Evolutionary conservation across 257 asterid species (phyloP).

Genomic region (Solanum tarapatanum): DNA sequence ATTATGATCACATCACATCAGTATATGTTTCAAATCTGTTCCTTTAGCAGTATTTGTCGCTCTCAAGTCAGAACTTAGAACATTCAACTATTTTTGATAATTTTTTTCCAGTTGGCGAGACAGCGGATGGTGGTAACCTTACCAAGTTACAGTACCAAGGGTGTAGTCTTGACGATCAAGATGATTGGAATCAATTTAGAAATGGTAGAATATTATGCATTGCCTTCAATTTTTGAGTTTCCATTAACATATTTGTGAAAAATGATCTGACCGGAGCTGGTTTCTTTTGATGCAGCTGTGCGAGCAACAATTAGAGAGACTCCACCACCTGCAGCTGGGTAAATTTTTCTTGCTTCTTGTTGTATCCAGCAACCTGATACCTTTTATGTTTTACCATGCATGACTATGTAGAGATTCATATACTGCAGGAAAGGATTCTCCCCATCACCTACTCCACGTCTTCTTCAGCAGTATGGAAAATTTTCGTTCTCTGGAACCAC

Average conservation of each 20-base stretch:
- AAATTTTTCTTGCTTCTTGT: conserved; percentile 6
- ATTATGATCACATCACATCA: neutral
- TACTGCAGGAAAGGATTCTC: conserved; percentile 40
- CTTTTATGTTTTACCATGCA: neutral
- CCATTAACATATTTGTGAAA: neutral
- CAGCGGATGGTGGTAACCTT: conserved; percentile 38
- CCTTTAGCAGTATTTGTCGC: neutral
- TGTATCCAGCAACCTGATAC: neutral
- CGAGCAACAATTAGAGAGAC: conserved; percentile 60
- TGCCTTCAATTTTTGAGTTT: neutral
- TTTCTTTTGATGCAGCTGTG: conserved; percentile 34
- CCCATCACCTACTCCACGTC: conserved; percentile 16
- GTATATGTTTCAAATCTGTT: neutral
- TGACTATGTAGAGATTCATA: neutral
- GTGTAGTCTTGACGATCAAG: conserved; percentile 59
- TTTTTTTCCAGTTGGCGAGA: conserved; percentile 55
- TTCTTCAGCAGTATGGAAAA: conserved; percentile 34
- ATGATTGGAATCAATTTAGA: conserved; percentile 61
- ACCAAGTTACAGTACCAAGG: conserved; percentile 50
- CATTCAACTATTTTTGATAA: neutral
- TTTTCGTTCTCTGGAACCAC: conserved; percentile 41
- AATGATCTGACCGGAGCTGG: neutral
- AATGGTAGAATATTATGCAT: conserved; percentile 29
- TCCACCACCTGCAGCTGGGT: conserved; percentile 49
- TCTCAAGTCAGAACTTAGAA: neutral